Conservation (phyloP, 2,329 filamentous ascomycete species). For the Alternaria ventricosa region DNA sequence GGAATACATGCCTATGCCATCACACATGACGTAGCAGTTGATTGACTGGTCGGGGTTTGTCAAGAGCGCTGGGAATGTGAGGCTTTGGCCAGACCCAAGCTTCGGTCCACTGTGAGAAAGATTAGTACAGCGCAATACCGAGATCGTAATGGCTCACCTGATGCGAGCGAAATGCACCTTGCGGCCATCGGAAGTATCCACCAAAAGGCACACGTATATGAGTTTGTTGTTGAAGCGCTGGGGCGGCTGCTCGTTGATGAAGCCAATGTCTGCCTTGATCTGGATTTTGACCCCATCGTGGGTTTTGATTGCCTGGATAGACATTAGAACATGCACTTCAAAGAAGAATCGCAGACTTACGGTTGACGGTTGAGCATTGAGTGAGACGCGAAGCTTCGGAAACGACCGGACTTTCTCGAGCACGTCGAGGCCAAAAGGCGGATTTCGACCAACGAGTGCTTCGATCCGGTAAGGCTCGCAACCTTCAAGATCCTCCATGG, state of each 20-base stretch:
- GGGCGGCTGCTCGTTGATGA: conserved; percentile 69
- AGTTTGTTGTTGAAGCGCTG: conserved; percentile 68
- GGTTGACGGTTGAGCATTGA: conserved; percentile 58
- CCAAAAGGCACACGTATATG: conserved; percentile 76
- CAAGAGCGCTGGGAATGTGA: conserved; percentile 66
- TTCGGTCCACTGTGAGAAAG: conserved; percentile 66
- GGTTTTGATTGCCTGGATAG: conserved; percentile 25
- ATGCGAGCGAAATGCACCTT: conserved; percentile 72
- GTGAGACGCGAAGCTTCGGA: conserved; percentile 67
- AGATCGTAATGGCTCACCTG: conserved; percentile 48
- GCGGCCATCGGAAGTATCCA: conserved; percentile 71
- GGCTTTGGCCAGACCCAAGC: conserved; percentile 66
- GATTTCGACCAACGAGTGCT: conserved; percentile 75
- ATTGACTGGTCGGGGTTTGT: conserved; percentile 64
- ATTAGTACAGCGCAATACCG: background rate
- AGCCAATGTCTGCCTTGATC: conserved; percentile 72
- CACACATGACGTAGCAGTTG: conserved; percentile 77
- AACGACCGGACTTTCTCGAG: conserved; percentile 71
- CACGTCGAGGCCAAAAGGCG: conserved; percentile 79
- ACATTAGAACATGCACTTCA: background rate
- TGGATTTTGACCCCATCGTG: conserved; percentile 61
- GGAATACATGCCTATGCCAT: conserved; percentile 70
- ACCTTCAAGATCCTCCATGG: conserved; percentile 71
- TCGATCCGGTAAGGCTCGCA: conserved; percentile 78
- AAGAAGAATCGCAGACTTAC: conserved; percentile 24